These are phyloP conservation scores for Bjerkandera adusta DNA, from an alignment of 1,284 basidiomycete genomes.

Conservation along the genomic window DNA sequence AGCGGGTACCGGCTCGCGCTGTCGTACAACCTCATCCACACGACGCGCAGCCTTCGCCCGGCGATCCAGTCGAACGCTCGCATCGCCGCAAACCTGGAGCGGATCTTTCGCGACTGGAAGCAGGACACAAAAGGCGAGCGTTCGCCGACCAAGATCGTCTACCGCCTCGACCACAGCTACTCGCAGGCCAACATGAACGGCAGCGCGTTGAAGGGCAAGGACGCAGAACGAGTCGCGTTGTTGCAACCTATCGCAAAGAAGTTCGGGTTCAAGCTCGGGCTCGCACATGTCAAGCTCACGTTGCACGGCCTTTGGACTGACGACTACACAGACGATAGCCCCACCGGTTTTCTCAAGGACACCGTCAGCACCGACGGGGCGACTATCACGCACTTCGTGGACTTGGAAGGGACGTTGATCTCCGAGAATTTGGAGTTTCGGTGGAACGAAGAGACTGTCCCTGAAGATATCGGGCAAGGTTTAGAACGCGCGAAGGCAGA, in stretches of 20 bases:
- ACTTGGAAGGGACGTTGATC: neutral
- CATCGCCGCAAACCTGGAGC: neutral
- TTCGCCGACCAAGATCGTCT: constrained; percentile 19
- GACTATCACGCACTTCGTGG: neutral
- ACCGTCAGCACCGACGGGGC: neutral
- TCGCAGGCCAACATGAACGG: constrained; percentile 16
- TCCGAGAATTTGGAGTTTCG: neutral
- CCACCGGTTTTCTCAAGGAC: constrained; percentile 20
- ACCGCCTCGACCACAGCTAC: constrained; percentile 25
- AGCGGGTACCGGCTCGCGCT: constrained; percentile 43
- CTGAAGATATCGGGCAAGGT: constrained; percentile 24
- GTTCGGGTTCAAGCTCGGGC: constrained; percentile 11
- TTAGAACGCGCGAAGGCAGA: constrained; percentile 35
- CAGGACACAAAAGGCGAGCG: constrained; percentile 3
- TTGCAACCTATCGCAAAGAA: constrained; percentile 4
- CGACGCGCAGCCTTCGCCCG: constrained; percentile 19
- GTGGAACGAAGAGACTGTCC: constrained; percentile 24
- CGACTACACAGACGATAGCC: neutral
- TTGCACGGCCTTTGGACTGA: neutral
- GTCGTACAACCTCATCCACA: constrained; percentile 42
- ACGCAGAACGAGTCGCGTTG: constrained; percentile 13
- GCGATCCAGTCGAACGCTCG: neutral
- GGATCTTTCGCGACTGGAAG: constrained; percentile 17
- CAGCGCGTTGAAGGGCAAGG: constrained; percentile 18
- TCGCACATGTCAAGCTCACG: constrained; percentile 15